Conservation (phyloP, 2,329 filamentous ascomycete species). For the Ascochyta viciae-villosae region DNA sequence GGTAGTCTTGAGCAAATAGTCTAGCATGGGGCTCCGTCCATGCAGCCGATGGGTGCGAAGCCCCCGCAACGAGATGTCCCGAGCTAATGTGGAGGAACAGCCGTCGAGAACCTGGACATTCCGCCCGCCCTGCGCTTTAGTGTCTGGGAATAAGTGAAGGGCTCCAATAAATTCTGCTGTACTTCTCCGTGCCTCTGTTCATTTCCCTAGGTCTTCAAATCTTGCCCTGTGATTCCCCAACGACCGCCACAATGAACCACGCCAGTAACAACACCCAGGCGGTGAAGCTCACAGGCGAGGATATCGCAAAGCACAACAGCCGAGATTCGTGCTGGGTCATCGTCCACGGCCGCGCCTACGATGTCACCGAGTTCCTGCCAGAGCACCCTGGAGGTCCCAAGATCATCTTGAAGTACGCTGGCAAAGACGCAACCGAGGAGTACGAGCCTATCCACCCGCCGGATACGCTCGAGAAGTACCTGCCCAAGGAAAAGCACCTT, state of each 20-base stretch:
- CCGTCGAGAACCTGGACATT: conserved; percentile 43
- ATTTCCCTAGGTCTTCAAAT: neutral
- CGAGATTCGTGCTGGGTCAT: conserved; percentile 80
- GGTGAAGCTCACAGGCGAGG: conserved; percentile 54
- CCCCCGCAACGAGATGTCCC: conserved; percentile 38
- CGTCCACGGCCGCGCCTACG: conserved; percentile 71
- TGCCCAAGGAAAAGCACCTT: conserved; percentile 53
- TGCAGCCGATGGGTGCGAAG: conserved; percentile 20
- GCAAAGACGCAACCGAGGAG: conserved; percentile 53
- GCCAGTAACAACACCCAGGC: conserved; percentile 51
- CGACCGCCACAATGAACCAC: conserved; percentile 51
- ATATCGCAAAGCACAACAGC: conserved; percentile 75
- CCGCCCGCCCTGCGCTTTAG: conserved; percentile 29
- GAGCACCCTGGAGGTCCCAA: conserved; percentile 73
- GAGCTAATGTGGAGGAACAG: conserved; percentile 32
- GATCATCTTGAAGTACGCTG: conserved; percentile 88
- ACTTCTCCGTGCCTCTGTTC: conserved; percentile 7
- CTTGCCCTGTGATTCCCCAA: conserved; percentile 8
- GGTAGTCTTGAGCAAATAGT: neutral
- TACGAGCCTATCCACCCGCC: conserved; percentile 63
- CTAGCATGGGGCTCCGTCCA: conserved; percentile 7
- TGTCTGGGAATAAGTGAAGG: conserved; percentile 29
- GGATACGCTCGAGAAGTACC: conserved; percentile 52
- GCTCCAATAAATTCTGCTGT: conserved; percentile 5
- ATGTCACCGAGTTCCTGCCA: conserved; percentile 71